phyloP scores from a whole-genome alignment of 2,329 filamentous ascomycete species.

The Fusarium oxysporum region DNA sequence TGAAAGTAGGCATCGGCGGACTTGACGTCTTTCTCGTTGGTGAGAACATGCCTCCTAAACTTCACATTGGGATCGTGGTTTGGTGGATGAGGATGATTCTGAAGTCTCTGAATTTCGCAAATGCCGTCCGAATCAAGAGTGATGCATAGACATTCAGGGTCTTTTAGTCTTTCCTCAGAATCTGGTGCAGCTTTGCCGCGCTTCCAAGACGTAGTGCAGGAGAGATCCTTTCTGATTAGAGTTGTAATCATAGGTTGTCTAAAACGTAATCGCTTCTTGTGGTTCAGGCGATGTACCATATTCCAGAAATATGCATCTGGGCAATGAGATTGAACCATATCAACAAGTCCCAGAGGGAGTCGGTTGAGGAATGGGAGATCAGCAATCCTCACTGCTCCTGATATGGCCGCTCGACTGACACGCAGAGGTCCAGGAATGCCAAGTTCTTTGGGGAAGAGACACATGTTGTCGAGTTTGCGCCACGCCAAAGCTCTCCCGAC shows the following conservation, averaged over 20 bases:
- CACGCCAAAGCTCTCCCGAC: not conserved
- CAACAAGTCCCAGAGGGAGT: not conserved
- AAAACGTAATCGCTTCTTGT: not conserved
- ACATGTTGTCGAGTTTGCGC: not conserved
- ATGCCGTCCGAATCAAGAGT: not conserved
- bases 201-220: not conserved
- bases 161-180: accelerated
- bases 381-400: not conserved
- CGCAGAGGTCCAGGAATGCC: not conserved
- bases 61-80: too few relatives aligned
- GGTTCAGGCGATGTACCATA: too few relatives aligned
- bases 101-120: not conserved
- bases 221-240: not conserved
- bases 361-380: not conserved
- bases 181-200: not conserved
- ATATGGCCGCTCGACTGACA: not conserved
- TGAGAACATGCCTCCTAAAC: not conserved
- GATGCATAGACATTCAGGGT: not conserved
- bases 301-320: not conserved
- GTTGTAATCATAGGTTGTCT: not conserved
- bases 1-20: not conserved
- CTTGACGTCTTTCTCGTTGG: not conserved
- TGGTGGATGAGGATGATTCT: not conserved
- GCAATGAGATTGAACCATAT: not conserved
- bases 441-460: not conserved